Base-by-base conservation (phyloP, 2,329 filamentous ascomycete species). In the Ophiostoma sp. region DNA sequence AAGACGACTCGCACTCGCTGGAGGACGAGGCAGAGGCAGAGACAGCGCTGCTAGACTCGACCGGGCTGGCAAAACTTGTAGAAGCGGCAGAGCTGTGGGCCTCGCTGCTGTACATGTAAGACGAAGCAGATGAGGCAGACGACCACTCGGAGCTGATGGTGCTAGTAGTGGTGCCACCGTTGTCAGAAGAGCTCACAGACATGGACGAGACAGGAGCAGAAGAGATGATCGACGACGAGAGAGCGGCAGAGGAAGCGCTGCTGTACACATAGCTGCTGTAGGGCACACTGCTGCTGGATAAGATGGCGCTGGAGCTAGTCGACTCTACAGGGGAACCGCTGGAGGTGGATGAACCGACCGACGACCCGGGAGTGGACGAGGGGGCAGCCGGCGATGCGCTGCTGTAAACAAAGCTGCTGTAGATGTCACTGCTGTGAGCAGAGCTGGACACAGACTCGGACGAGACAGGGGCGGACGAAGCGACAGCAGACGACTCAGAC, bases 131-230 rank as follows among this genome's bases (percentile, higher is more conserved):
- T n/a, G 52, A 57, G 11, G 27, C 39, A 13, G 52, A 57, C 4
- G 52, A 57, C 52, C 52, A 57, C 52, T 57, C 27, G 17, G 66
- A 54, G 66, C 66, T 67, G 66, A 68, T 27, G 8, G 48, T 57
- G 48, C 31, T 60, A 6, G 52, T 68, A 11, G 48, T 68, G 11
- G 67, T 68, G 52, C 67, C 39, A n/a, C 35, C 31, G 33, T 66
- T 39, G 39, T 31, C 39, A 15, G 68, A 33, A 20, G 36, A 23
- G 60, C 68, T 69, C 39, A 31, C 52, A 23, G 52, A 23, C n/a
- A 10, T n/a, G 23, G 52, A 57, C 52, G 52, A 57, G 52, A 57
- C n/a, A 57, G 52, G 52, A n/a, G 23, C 52, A 57, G 52, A 27
- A 23, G 52, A 57, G 44, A 48, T 39, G 36, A 39, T 39, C 15